Percentiles rank a stretch among this genome's conserved stretches.
phyloP scores from a whole-genome alignment of 176 grass and related monocot species.

The Chrysopogon serrulatus region DNA sequence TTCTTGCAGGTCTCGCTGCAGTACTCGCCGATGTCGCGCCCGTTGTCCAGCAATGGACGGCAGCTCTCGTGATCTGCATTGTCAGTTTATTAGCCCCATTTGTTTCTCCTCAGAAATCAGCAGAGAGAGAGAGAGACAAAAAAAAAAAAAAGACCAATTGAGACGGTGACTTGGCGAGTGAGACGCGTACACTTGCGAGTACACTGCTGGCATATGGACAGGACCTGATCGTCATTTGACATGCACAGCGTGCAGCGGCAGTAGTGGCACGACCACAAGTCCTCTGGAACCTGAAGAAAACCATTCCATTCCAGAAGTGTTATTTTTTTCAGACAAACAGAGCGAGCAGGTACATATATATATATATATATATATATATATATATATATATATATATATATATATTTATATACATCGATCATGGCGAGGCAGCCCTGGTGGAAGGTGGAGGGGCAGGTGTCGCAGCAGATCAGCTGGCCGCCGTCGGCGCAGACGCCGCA shows the following conservation, averaged over 20 bases:
- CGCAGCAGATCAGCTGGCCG: constrained; percentile 71
- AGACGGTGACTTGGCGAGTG: not conserved
- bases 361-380: no score
- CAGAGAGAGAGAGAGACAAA: no score
- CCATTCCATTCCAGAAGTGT: not conserved
- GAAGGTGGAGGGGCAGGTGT: constrained; percentile 74
- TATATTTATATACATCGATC: no score
- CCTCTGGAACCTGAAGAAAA: constrained; percentile 44
- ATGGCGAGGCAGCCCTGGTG: constrained; percentile 62
- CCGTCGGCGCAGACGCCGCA: constrained; percentile 83
- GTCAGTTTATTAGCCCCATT: not conserved
- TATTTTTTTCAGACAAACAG: not conserved
- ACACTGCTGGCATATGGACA: constrained; percentile 58
- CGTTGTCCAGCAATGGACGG: constrained; percentile 31
- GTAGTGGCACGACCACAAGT: constrained; percentile 68
- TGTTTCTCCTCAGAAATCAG: not conserved
- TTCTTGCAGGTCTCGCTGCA: constrained; percentile 68
- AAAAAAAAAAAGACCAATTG: not conserved
- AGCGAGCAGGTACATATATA: no score
- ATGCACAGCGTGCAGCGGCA: constrained; percentile 69
- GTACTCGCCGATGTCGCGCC: constrained; percentile 10
- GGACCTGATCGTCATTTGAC: constrained; percentile 16
- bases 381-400: no score
- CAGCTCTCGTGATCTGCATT: constrained; percentile 66
- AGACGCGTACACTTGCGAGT: constrained; percentile 42